These are phyloP conservation scores for Chloris gayana DNA, from an alignment of 176 grass and related monocot species.

Conservation along the genomic window DNA sequence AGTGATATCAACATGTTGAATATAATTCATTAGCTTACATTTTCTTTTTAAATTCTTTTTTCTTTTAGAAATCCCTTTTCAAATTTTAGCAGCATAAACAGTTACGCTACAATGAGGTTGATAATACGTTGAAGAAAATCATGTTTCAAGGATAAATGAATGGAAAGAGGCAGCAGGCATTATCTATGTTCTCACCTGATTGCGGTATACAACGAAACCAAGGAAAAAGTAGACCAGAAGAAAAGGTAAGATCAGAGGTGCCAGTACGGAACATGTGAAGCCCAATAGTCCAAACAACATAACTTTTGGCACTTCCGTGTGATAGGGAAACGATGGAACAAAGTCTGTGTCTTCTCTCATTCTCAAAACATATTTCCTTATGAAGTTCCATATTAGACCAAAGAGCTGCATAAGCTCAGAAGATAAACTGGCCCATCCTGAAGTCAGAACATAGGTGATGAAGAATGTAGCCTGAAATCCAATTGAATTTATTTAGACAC, in stretches of 20 bases:
- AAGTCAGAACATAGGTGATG: constrained; percentile 97
- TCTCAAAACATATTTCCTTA: constrained; percentile 77
- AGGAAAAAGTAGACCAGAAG: constrained; percentile 94
- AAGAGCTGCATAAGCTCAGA: constrained; percentile 92
- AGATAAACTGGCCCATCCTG: constrained; percentile 96
- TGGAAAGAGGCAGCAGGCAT: not conserved
- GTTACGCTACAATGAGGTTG: not conserved
- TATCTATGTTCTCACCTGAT: constrained; percentile 64
- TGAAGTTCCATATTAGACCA: constrained; percentile 69
- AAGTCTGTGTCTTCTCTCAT: constrained; percentile 63
- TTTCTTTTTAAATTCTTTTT: not conserved
- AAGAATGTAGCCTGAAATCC: constrained; percentile 92
- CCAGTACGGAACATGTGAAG: constrained; percentile 82
- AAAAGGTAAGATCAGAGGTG: constrained; percentile 91
- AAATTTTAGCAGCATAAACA: not conserved
- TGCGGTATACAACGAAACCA: constrained; percentile 89
- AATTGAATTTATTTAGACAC: constrained; percentile 28
- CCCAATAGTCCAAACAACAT: constrained; percentile 82
- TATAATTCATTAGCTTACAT: not conserved
- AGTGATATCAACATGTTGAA: not conserved
- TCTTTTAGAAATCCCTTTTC: not conserved
- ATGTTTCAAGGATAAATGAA: not conserved
- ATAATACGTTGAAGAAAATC: not conserved
- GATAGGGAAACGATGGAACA: constrained; percentile 81
- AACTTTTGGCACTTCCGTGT: constrained; percentile 94